phyloP scores from a whole-genome alignment of 768 basidiomycete species.

The Tricholoma furcatifolium region DNA sequence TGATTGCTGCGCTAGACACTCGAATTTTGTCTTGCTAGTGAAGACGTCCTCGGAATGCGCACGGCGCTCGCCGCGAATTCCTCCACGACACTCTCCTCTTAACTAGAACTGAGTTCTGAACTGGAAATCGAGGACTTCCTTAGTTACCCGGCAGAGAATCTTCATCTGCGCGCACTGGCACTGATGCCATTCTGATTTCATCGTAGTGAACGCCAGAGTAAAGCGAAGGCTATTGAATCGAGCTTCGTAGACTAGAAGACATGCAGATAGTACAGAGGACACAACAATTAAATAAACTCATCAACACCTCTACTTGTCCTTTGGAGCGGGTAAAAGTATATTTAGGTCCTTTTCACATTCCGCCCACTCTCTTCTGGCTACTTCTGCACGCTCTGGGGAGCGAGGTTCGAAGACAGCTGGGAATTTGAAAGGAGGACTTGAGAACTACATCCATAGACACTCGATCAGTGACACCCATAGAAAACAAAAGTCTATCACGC shows the following conservation, averaged over 20 bases:
- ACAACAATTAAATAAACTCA: not conserved
- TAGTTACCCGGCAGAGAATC: no score
- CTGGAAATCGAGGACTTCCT: no score
- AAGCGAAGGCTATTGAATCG: no score
- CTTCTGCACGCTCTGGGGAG: not conserved
- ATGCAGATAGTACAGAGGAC: not conserved
- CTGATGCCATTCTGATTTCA: no score
- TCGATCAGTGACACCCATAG: not conserved
- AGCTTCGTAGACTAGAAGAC: not conserved
- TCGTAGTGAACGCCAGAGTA: no score
- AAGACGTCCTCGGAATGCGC: no score
- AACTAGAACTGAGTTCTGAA: no score
- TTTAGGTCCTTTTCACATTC: slow-evolving; percentile 2
- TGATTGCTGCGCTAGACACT: no score
- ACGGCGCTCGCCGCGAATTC: no score
- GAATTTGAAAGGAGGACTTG: not conserved
- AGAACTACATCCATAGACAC: not conserved
- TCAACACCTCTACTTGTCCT: not conserved
- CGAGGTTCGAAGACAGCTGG: slow-evolving; percentile 1
- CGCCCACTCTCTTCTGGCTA: slow-evolving; percentile 1
- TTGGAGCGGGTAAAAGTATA: not conserved
- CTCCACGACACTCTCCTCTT: no score
- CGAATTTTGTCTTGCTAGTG: no score
- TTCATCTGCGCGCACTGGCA: no score
- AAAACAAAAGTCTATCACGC: not conserved